A percentile compares a stretch with the other conserved stretches of the same genome.
phyloP scores from a whole-genome alignment of 2,329 filamentous ascomycete species.

The Botrytis squamosa region DNA sequence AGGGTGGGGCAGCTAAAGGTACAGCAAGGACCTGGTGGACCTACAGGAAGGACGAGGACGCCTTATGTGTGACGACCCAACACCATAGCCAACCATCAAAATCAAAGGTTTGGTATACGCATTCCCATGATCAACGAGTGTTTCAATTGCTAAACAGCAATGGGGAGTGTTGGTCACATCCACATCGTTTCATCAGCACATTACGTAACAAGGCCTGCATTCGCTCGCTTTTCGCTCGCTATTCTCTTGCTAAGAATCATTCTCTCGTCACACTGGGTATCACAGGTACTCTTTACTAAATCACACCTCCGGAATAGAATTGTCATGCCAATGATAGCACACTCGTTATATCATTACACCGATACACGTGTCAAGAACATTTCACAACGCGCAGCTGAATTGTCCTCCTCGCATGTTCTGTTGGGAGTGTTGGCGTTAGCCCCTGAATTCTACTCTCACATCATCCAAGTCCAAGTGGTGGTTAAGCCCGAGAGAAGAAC shows the following conservation, averaged over 20 bases:
- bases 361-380: not conserved
- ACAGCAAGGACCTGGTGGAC: not conserved
- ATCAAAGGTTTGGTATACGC: not conserved
- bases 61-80: not conserved
- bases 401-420: not conserved
- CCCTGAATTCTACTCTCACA: not conserved
- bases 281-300: not conserved
- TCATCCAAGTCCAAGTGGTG: not conserved
- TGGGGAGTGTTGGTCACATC: not conserved
- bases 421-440: not conserved
- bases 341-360: not conserved
- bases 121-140: constrained; percentile 1
- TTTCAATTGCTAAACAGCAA: not conserved
- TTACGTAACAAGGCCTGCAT: not conserved
- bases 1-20: not conserved
- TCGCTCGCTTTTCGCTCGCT: not conserved
- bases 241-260: not conserved
- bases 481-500: not conserved
- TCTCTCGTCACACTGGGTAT: not conserved
- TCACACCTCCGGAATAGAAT: not conserved
- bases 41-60: not conserved
- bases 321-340: not conserved
- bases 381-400: not conserved
- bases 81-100: not conserved
- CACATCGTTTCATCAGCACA: not conserved